Evolutionary conservation across 768 basidiomycete species (phyloP).

Genomic region (Crucibulum laeve): DNA sequence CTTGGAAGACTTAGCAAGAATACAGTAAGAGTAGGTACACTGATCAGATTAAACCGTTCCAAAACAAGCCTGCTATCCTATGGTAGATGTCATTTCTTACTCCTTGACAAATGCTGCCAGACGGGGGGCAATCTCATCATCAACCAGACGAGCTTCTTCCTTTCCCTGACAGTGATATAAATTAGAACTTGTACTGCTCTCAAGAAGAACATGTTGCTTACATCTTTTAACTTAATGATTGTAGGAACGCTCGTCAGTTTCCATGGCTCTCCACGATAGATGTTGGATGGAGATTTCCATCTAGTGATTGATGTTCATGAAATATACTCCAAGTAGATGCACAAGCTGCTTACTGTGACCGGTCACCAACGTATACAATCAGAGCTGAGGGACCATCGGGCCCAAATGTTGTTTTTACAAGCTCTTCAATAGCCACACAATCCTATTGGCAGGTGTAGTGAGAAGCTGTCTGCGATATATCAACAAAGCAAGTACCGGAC

Average conservation of each 20-base stretch:
- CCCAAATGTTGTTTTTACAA: constrained; percentile 49
- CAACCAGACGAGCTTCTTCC: constrained; percentile 38
- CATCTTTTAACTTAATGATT: constrained; percentile 55
- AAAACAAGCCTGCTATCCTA: too few relatives aligned
- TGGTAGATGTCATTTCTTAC: background rate
- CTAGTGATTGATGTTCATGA: too few relatives aligned
- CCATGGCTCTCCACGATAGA: constrained; percentile 63
- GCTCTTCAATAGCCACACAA: constrained; percentile 55
- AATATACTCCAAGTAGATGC: too few relatives aligned
- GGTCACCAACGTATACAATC: constrained; percentile 69
- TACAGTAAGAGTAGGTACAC: too few relatives aligned
- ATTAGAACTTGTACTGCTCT: constrained; percentile 1
- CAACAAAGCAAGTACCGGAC: constrained; percentile 46
- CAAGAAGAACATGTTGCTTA: constrained; percentile 25
- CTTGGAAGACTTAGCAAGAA: too few relatives aligned
- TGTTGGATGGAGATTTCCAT: constrained; percentile 60
- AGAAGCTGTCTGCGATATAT: background rate
- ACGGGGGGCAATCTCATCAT: constrained; percentile 29
- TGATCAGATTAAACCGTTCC: too few relatives aligned
- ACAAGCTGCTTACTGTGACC: constrained; percentile 58
- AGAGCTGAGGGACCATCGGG: constrained; percentile 44
- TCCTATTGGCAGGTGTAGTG: constrained; percentile 38
- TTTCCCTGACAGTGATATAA: constrained; percentile 22
- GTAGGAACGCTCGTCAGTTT: constrained; percentile 58
- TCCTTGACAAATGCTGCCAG: constrained; percentile 25